Percentiles rank a stretch among this genome's conserved stretches.
These are phyloP conservation scores for Solanum hybrid DNA, from an alignment of 305 asterid species.

Conservation along the genomic window DNA sequence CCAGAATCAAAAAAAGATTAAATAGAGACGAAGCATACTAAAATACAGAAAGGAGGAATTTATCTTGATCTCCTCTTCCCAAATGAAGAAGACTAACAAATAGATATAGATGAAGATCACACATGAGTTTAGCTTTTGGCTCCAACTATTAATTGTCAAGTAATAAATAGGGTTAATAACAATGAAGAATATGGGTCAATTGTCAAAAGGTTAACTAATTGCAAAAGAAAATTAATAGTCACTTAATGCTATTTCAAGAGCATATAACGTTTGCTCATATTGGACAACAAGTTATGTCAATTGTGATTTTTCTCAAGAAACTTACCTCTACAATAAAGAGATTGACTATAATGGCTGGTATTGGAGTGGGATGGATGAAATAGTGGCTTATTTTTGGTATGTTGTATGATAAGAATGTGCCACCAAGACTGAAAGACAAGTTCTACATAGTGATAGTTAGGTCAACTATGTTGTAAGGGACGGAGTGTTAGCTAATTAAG, in stretches of 20 bases:
- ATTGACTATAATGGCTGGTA: not conserved
- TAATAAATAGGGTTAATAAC: no score
- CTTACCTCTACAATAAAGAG: not conserved
- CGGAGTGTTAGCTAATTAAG: not conserved
- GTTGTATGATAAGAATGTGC: not conserved
- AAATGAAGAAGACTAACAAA: not conserved
- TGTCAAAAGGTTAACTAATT: not conserved
- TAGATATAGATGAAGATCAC: not conserved
- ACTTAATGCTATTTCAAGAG: not conserved
- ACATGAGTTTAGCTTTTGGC: not conserved
- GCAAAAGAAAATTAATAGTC: not conserved
- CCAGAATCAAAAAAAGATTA: accelerated
- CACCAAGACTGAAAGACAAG: no score
- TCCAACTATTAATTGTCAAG: not conserved
- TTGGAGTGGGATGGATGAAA: not conserved
- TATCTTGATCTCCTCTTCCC: not conserved
- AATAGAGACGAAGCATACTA: no score
- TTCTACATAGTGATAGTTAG: not conserved
- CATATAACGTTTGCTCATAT: not conserved
- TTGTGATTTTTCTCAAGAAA: not conserved
- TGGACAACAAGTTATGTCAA: not conserved
- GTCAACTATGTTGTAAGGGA: no score
- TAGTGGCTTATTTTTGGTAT: no score
- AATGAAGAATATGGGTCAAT: not conserved
- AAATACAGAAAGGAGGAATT: not conserved